Evolutionary conservation across 129 eudicot species (phyloP), one percentile per base, ranked within the genome.

Genomic region (Gnaphalium uliginosum): DNA sequence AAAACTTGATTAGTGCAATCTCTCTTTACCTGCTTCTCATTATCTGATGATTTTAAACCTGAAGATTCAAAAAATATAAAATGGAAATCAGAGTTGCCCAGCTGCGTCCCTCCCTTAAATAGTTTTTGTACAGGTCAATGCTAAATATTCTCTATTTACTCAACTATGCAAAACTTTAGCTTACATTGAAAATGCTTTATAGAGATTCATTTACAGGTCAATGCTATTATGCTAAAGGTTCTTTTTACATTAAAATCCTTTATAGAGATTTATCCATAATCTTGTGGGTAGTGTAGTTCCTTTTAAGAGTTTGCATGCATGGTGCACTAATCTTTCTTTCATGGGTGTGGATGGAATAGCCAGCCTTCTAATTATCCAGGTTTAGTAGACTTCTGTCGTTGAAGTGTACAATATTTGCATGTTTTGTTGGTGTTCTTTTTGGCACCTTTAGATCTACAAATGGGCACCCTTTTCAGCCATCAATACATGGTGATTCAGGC

Each of bases 351-450:
- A 65, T 51, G 39, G 66, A 64, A 64, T 30, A 64, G 32, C 30
- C 18, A 50, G 30, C 65, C 64, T 48, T 32, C 63, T 17, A 11
- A 10, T 27, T n/a, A n/a, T 75, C 64, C 65, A 65, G 79, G 29
- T 43, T 75, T 46, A 33, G 72, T 13, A 29, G 72, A 72, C 53
- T 13, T 53, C 51, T 64, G 19, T 43, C 9, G 21, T 26, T 74
- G 54, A 62, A 74, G 59, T 63, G 15, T 4, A 60, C 1, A 27
- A 5, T 29, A 25, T 60, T 25, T 60, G n/a, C 19, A 15, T n/a
- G 59, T 32, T 75, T 48, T 30, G 58, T 76, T 76, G 62, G 50
- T 75, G 50, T 51, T 72, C 30, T 72, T 32, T 71, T 32, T 71
- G 48, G 66, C 32, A 54, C 32, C 15, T 8, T 64, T 75, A 29